Evolutionary conservation across 2,329 filamentous ascomycete species (phyloP).

Genomic region (Stromatinia cepivora): DNA sequence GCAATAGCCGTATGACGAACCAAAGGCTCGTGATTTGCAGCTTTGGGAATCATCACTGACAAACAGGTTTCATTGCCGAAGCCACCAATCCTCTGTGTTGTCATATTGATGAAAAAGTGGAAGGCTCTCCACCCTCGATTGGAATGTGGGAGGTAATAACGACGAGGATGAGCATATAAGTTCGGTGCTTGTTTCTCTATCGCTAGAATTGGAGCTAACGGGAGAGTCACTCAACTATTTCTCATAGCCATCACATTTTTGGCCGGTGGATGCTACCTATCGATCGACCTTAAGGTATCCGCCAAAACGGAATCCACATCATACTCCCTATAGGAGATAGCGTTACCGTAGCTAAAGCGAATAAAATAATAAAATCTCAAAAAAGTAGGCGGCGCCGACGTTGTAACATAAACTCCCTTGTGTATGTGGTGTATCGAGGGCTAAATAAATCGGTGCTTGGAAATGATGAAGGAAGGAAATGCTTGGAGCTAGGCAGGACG

Average conservation of each 20-base stretch:
- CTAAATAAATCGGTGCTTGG: not conserved
- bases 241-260: slow-evolving; percentile 13
- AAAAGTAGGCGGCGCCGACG: slow-evolving; percentile 40
- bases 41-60: slow-evolving; percentile 3
- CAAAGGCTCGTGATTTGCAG: slow-evolving; percentile 6
- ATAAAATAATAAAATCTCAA: slow-evolving; percentile 38
- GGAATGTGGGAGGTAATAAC: not conserved
- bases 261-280: not conserved
- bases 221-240: not conserved
- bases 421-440: slow-evolving; percentile 13
- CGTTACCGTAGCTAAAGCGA: slow-evolving; percentile 38
- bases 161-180: not conserved
- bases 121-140: slow-evolving; percentile 12
- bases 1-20: slow-evolving; percentile 10
- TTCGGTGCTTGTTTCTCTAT: not conserved
- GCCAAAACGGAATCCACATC: not conserved
- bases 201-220: not conserved
- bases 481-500: slow-evolving; percentile 1
- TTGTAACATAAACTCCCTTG: slow-evolving; percentile 36
- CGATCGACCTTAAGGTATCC: too few relatives aligned
- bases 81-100: slow-evolving; percentile 11
- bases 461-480: not conserved
- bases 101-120: slow-evolving; percentile 14
- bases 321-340: slow-evolving; percentile 38
- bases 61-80: slow-evolving; percentile 7